Percentiles rank a stretch among this genome's conserved stretches.
Evolutionary conservation across 352 stramenopile genomes (phyloP).

Genomic region (Halophytophthora batemanensis): DNA sequence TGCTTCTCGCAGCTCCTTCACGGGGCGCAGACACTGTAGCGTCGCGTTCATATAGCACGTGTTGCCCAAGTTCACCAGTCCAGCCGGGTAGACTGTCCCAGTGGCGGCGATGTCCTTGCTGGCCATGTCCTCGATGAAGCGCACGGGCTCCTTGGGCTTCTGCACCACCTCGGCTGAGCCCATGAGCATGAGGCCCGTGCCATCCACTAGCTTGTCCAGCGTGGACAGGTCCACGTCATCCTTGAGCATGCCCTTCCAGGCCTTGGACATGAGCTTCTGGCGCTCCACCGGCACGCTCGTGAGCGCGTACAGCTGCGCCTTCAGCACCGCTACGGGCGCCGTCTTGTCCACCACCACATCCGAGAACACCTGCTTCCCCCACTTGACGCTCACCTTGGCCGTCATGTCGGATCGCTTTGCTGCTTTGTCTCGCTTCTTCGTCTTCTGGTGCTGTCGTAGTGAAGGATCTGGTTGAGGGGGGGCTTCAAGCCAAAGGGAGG

Average conservation of each 20-base stretch:
- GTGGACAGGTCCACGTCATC: slow-evolving; percentile 66
- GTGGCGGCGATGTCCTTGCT: slow-evolving; percentile 76
- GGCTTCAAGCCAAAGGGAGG: no score
- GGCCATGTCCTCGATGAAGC: slow-evolving; percentile 89
- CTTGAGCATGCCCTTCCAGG: slow-evolving; percentile 90
- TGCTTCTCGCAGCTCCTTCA: slow-evolving; percentile 87
- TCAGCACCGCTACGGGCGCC: slow-evolving; percentile 61
- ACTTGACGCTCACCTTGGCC: slow-evolving; percentile 79
- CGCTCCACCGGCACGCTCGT: slow-evolving; percentile 80
- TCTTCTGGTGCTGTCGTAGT: no score
- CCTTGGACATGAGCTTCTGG: slow-evolving; percentile 89
- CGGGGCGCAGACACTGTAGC: slow-evolving; percentile 89
- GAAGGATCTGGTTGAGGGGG: no score
- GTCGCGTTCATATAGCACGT: slow-evolving; percentile 95
- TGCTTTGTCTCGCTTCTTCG: slow-evolving; percentile 1
- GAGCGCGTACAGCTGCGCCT: slow-evolving; percentile 82
- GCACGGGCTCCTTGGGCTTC: slow-evolving; percentile 71
- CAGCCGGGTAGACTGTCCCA: slow-evolving; percentile 88
- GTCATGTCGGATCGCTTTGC: slow-evolving; percentile 27
- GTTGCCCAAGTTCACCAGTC: slow-evolving; percentile 92
- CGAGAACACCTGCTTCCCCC: slow-evolving; percentile 81
- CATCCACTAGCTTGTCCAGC: slow-evolving; percentile 57
- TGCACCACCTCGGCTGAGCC: slow-evolving; percentile 90
- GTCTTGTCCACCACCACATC: slow-evolving; percentile 68
- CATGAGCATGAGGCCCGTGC: slow-evolving; percentile 90